Evolutionary conservation across 2,329 filamentous ascomycete species (phyloP), one percentile per base, ranked within the genome.

Genomic region (Trichoderma gracile): DNA sequence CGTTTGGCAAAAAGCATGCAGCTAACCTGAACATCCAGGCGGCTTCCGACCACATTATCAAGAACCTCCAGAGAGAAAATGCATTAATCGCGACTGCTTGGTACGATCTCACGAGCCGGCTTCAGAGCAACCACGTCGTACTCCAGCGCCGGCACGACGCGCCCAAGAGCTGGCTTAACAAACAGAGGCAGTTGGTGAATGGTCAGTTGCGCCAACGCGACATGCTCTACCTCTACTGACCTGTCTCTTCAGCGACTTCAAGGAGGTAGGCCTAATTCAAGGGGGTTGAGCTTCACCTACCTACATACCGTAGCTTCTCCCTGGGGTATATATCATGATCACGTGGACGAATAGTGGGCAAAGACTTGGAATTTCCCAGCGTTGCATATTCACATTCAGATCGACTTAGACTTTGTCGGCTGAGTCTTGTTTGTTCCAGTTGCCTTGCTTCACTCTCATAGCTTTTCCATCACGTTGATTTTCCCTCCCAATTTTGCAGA

Each of bases 41-140:
- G 49, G 78, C 81, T 62, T 76, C 76, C 68, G 84, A 86, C 53
- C 78, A 84, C 71, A 78, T 81, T 57, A 84, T 91, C 72, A 86
- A 86, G 69, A 90, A 88, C 70, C 83, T 96, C 65, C 85, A 90
- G 74, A 86, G 89, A 70, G 92, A 96, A 76, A 92, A 92, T 74
- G 84, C 84, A 45, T 83, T 95, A 73, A 92, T 96, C 71, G 82
- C 89, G 27, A 90, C 88, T n/a, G 92, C 92, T 2, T 96, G 91
- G 91, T 93, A 93, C 78, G 91, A 94, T 75, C 84, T 95, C 71
- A 88, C 89, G 27, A 88, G 84, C 73, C 83, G 92, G 58, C 77
- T 96, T 69, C 91, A 95, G 78, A 93, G 90, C 78, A 94, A 93
- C 74, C 90, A 91, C 67, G 89, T 94, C 47, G 86, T 91, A 62